Conservation (phyloP, 768 basidiomycete genomes). For the Termitomyces eurrhizus region DNA sequence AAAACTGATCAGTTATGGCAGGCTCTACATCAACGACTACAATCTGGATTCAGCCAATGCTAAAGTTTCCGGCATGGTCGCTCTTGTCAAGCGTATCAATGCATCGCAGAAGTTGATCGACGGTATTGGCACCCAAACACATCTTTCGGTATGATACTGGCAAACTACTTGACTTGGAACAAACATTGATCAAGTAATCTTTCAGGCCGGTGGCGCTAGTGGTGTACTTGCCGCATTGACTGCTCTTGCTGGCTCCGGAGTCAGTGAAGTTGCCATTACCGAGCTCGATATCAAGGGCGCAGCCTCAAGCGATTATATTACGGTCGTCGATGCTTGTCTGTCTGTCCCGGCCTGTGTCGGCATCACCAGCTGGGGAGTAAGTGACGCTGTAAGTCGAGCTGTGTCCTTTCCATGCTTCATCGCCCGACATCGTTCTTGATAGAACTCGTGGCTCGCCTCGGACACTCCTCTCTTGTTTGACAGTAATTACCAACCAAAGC, state of each 20-base stretch:
- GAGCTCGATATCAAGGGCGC: conserved; percentile 40
- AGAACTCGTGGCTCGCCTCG: conserved; percentile 26
- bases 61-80: conserved; percentile 37
- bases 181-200: no score
- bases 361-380: conserved; percentile 49
- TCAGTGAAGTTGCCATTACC: conserved; percentile 44
- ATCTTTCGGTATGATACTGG: conserved; percentile 27
- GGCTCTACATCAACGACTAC: conserved; percentile 40
- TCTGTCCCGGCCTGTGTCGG: conserved; percentile 37
- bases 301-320: conserved; percentile 18
- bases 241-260: conserved; percentile 12
- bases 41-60: conserved; percentile 49
- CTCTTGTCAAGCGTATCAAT: conserved; percentile 36
- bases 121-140: conserved; percentile 49
- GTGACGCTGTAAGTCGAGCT: conserved; percentile 34
- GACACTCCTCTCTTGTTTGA: conserved; percentile 24
- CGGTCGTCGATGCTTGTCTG: conserved; percentile 41
- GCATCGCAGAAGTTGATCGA: conserved; percentile 37
- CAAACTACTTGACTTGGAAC: neutral
- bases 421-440: neutral
- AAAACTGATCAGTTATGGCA: conserved; percentile 1
- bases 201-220: neutral
- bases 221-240: neutral
- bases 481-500: conserved; percentile 23
- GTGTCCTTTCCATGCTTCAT: neutral